These are phyloP conservation scores for Kluyveromyces wickerhamii DNA, from an alignment of 805 yeast species.

Conservation along the genomic window DNA sequence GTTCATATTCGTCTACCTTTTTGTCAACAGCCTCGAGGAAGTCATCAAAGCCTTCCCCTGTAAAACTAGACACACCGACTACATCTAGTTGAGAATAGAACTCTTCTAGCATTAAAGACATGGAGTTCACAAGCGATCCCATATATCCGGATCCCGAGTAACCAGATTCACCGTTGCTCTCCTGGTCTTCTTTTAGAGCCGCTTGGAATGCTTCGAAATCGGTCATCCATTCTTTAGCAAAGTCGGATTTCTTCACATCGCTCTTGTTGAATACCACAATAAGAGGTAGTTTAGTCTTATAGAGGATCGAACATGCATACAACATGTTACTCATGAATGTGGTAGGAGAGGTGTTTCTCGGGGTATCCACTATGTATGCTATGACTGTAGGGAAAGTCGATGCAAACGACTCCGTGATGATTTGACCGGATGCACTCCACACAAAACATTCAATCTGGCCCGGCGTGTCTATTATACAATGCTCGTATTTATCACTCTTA, in stretches of 20 bases:
- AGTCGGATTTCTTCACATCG: slow-evolving; percentile 75
- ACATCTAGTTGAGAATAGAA: slow-evolving; percentile 89
- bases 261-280: slow-evolving; percentile 92
- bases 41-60: slow-evolving; percentile 92
- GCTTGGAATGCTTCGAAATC: slow-evolving; percentile 89
- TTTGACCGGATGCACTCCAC: slow-evolving; percentile 97
- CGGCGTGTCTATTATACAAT: slow-evolving; percentile 91
- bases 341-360: slow-evolving; percentile 87
- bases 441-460: slow-evolving; percentile 98
- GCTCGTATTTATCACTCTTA: slow-evolving; percentile 44
- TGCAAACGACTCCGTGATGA: slow-evolving; percentile 94
- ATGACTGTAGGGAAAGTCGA: slow-evolving; percentile 91
- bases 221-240: slow-evolving; percentile 95
- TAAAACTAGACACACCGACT: slow-evolving; percentile 84
- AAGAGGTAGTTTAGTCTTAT: slow-evolving; percentile 95
- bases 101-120: slow-evolving; percentile 94
- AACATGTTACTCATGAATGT: slow-evolving; percentile 98
- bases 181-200: slow-evolving; percentile 63
- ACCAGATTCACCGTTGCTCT: slow-evolving; percentile 48
- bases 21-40: slow-evolving; percentile 76
- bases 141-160: slow-evolving; percentile 76
- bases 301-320: slow-evolving; percentile 93
- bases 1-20: slow-evolving; percentile 81
- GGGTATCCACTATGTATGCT: slow-evolving; percentile 95
- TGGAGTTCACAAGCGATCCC: slow-evolving; percentile 87